These are phyloP conservation scores for Kwoniella shandongensis DNA, from an alignment of 768 basidiomycete species.

Conservation along the genomic window DNA sequence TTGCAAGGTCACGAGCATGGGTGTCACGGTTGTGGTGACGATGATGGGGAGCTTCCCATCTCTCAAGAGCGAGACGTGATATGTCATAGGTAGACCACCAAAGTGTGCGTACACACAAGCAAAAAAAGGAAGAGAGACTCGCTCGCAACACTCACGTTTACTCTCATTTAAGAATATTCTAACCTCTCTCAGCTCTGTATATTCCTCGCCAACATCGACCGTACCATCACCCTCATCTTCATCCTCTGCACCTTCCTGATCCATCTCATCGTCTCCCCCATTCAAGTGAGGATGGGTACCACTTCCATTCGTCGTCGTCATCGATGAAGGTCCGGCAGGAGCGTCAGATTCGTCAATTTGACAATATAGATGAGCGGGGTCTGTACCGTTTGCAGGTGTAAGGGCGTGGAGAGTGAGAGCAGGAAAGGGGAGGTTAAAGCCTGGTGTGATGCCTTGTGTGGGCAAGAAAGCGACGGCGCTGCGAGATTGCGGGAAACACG, in stretches of 20 bases:
- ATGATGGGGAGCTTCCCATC: no score
- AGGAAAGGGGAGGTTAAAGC: constrained; percentile 84
- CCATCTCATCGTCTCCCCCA: constrained; percentile 12
- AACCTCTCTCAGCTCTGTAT: constrained; percentile 72
- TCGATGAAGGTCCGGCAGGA: constrained; percentile 3
- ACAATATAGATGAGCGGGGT: constrained; percentile 67
- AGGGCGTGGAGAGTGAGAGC: constrained; percentile 90
- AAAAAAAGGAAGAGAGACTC: not conserved
- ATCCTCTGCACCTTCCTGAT: constrained; percentile 11
- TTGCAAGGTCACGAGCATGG: no score
- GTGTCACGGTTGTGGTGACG: no score
- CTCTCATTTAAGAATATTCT: constrained; percentile 63
- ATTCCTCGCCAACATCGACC: constrained; percentile 55
- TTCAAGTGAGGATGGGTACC: not conserved
- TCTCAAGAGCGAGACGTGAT: no score
- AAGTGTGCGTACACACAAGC: no score
- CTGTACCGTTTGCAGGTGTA: constrained; percentile 62
- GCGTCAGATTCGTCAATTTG: constrained; percentile 76
- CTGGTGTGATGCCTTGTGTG: constrained; percentile 61
- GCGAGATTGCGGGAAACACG: constrained; percentile 12
- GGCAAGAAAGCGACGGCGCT: constrained; percentile 75
- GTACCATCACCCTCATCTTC: constrained; percentile 44
- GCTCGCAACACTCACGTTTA: constrained; percentile 39
- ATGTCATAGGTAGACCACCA: no score
- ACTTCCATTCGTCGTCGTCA: not conserved